These are phyloP conservation scores for Astrothelium subdiscretum DNA, from an alignment of 495 filamentous ascomycete species.

Conservation along the genomic window DNA sequence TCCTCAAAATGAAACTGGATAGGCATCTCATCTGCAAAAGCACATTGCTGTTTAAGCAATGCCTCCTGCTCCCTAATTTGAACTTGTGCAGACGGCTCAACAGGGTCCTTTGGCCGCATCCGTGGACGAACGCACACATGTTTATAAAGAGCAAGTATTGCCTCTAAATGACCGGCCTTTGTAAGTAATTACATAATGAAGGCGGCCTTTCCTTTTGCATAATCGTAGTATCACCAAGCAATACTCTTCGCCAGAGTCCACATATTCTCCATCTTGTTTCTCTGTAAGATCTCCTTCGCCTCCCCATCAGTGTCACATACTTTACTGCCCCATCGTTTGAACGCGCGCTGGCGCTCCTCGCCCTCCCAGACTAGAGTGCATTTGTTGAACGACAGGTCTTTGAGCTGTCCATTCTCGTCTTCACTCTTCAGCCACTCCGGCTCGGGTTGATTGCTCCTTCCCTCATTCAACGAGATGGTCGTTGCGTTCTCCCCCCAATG, in stretches of 20 bases:
- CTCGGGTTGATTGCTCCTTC: slow-evolving; percentile 42
- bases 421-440: slow-evolving; percentile 62
- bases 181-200: too few species aligned
- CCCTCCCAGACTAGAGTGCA: slow-evolving; percentile 82
- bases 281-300: slow-evolving; percentile 66
- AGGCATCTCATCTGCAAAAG: too few species aligned
- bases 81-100: too few species aligned
- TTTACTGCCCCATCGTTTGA: slow-evolving; percentile 75
- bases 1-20: too few species aligned
- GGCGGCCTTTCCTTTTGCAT: too few species aligned
- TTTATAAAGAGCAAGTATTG: too few species aligned
- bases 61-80: too few species aligned
- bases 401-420: slow-evolving; percentile 61
- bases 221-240: slow-evolving; percentile 1
- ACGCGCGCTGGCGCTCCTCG: slow-evolving; percentile 61
- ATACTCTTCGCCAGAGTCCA: slow-evolving; percentile 82
- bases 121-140: too few species aligned
- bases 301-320: slow-evolving; percentile 81
- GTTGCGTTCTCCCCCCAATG: slow-evolving; percentile 85
- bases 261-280: slow-evolving; percentile 86
- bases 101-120: too few species aligned
- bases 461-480: slow-evolving; percentile 45
- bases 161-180: too few species aligned
- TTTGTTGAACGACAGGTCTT: slow-evolving; percentile 67
- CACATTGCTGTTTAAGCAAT: too few species aligned